These are phyloP conservation scores for Xylariaceae sp. DNA, from an alignment of 2,329 filamentous ascomycete genomes.

Conservation along the genomic window DNA sequence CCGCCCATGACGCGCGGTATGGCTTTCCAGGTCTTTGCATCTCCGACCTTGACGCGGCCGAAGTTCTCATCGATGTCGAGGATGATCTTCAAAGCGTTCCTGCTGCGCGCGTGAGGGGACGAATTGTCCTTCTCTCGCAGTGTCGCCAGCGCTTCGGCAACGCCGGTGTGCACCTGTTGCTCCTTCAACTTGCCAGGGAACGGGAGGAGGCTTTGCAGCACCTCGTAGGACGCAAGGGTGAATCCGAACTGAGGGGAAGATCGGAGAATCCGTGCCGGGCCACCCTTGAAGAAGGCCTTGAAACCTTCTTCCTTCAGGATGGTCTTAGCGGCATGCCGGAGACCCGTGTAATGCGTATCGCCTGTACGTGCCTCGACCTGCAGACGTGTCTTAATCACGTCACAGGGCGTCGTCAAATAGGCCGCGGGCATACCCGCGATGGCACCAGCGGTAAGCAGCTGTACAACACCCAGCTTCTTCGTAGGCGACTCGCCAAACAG, in stretches of 20 bases:
- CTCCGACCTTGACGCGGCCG: slow-evolving; percentile 64
- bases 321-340: slow-evolving; percentile 79
- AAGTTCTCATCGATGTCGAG: slow-evolving; percentile 93
- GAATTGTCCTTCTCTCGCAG: slow-evolving; percentile 57
- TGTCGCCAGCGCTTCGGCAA: slow-evolving; percentile 59
- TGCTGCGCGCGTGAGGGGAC: slow-evolving; percentile 57
- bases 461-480: slow-evolving; percentile 84
- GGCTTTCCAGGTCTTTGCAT: slow-evolving; percentile 50
- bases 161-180: slow-evolving; percentile 54
- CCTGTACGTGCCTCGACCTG: slow-evolving; percentile 98
- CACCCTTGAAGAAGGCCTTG: slow-evolving; percentile 97
- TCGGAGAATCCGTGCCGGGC: slow-evolving; percentile 87
- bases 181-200: slow-evolving; percentile 61
- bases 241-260: slow-evolving; percentile 98
- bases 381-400: slow-evolving; percentile 97
- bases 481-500: slow-evolving; percentile 84
- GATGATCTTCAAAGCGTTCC: slow-evolving; percentile 93
- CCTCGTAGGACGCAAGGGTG: slow-evolving; percentile 91
- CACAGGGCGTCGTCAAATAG: slow-evolving; percentile 94
- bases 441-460: slow-evolving; percentile 89
- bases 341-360: slow-evolving; percentile 78
- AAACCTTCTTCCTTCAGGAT: slow-evolving; percentile 90
- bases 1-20: slow-evolving; percentile 49
- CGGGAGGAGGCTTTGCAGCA: slow-evolving; percentile 77
- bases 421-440: slow-evolving; percentile 89